Base-by-base conservation (phyloP, 75 land plant species). In the Sequoia sempervirens region DNA sequence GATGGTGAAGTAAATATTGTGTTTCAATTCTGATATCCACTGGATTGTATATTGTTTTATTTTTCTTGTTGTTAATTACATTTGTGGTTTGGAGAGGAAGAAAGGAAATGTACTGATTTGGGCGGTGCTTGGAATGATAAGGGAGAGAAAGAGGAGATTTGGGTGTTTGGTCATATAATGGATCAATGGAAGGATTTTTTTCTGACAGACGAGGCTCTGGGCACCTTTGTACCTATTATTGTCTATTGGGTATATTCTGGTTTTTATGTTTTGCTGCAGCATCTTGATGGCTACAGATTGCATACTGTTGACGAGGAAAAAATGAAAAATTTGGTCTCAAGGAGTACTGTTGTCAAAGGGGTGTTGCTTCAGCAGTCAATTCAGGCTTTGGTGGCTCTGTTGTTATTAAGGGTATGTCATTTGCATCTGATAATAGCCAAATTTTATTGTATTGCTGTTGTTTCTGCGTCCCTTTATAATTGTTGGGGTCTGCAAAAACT, bases 221-320 rank as follows among this genome's bases (percentile, higher is more conserved):
- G 95, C 28, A 92, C 94, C 1, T 86, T 96, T 75, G 90, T 85
- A 30, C 96, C 98, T 20, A 86, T 96, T 28, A 5, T 93, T 41
- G 94, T 96, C 18, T 96, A 96, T 82, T 96, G 98, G 98, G 69
- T 92, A 2, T 96, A 94, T 81, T 89, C 96, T 11, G 96, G 95
- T 26, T n/a, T 95, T 11, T 96, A 96, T 54, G 80, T 86, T 38
- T 7, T 92, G 64, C 20, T 96, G 20, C 89, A 84, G 18, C 79
- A 83, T 4, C 84, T 90, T 18, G 94, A 92, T 28, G 85, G 84
- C 73, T 96, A 88, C 58, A 80, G 96, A 72, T 23, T 95, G 85
- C 98, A 94, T 72, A 83, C 92, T 5, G 83, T 82, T 12, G 87
- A 88, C 61, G 98, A 94, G 17, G 95, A 93, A 69, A 90, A 92